phyloP scores from a whole-genome alignment of 768 basidiomycete genomes.

The Amanita pallidorosea region DNA sequence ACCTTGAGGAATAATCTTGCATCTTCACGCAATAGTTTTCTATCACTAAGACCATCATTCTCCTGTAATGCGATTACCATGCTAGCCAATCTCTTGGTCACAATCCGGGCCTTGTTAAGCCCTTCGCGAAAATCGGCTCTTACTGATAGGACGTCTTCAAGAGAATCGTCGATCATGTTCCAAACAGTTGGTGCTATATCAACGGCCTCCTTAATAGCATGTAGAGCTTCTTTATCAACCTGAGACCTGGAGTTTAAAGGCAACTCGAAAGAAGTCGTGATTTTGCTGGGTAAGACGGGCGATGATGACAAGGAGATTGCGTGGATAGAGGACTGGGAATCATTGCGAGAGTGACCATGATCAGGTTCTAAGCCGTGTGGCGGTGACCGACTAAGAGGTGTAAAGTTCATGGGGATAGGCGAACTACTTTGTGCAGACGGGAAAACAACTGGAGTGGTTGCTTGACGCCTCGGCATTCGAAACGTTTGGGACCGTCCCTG shows the following conservation, averaged over 20 bases:
- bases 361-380: constrained; percentile 5
- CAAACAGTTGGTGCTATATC: constrained; percentile 76
- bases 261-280: constrained; percentile 29
- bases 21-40: constrained; percentile 60
- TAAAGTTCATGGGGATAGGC: constrained; percentile 23
- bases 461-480: constrained; percentile 41
- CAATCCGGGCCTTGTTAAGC: constrained; percentile 49
- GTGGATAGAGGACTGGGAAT: constrained; percentile 29
- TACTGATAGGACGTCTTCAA: constrained; percentile 33
- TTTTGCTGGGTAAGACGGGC: constrained; percentile 26
- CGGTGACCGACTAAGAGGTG: constrained; percentile 7
- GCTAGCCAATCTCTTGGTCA: constrained; percentile 53
- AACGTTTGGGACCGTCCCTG: constrained; percentile 27
- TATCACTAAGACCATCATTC: constrained; percentile 41
- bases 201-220: constrained; percentile 69
- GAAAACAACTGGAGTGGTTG: constrained; percentile 24
- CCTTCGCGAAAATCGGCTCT: constrained; percentile 37
- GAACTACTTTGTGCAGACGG: constrained; percentile 29
- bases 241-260: constrained; percentile 47
- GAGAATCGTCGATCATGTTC: constrained; percentile 66
- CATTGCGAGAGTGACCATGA: constrained; percentile 24
- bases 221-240: constrained; percentile 70
- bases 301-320: constrained; percentile 23
- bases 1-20: constrained; percentile 81
- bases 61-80: constrained; percentile 50